Percentiles rank a stretch among this genome's conserved stretches.
These are phyloP conservation scores for Entamoeba invadens DNA, from an alignment of 208 protist genomes.

Conservation along the genomic window DNA sequence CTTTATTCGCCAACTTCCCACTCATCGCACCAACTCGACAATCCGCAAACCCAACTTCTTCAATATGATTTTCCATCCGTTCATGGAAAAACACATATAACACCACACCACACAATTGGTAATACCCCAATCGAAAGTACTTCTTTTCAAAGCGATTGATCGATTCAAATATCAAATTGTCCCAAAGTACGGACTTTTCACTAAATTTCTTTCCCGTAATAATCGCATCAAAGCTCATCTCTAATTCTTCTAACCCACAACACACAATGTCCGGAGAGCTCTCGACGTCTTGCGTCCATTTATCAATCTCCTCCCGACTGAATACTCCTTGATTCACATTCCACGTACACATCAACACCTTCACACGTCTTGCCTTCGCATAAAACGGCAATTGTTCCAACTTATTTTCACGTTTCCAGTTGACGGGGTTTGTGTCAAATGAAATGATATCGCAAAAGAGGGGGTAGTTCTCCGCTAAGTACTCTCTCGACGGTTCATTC, in stretches of 20 bases:
- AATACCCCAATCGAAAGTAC: not conserved
- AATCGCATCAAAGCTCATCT: not conserved
- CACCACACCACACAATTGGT: not conserved
- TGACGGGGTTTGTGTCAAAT: not conserved
- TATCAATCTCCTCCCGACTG: not conserved
- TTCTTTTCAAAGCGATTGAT: not conserved
- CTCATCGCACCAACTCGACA: slow-evolving; percentile 26
- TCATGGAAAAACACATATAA: not conserved
- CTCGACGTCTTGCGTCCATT: not conserved
- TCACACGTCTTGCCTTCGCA: not conserved
- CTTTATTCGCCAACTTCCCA: slow-evolving; percentile 62
- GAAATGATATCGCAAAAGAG: not conserved
- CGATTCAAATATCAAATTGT: not conserved
- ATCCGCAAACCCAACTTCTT: not conserved
- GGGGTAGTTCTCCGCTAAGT: not conserved
- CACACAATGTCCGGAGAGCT: not conserved
- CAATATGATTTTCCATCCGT: not conserved
- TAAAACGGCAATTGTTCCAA: not conserved
- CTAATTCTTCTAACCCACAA: not conserved
- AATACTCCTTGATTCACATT: not conserved
- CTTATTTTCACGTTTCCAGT: not conserved
- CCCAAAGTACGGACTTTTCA: not conserved
- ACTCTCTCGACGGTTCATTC: not conserved
- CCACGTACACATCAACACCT: not conserved
- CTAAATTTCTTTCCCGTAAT: not conserved